Evolutionary conservation across 768 basidiomycete genomes (phyloP).

Genomic region (Agaricus bisporus): DNA sequence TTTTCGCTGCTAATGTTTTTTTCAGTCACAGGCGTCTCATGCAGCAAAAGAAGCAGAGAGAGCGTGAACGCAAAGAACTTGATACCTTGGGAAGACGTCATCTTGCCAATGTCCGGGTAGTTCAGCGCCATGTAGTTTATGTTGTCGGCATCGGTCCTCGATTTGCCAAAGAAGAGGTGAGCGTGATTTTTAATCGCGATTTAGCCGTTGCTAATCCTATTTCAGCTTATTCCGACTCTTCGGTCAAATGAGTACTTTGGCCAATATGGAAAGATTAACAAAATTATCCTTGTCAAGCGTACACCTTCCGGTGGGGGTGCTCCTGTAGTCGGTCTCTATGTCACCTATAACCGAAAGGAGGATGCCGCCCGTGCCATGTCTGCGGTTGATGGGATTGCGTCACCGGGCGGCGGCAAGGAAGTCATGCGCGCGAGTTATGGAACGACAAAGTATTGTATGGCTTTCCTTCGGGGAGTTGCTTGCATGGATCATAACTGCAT

Average conservation of each 20-base stretch:
- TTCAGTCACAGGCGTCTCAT: constrained; percentile 88
- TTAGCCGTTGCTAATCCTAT: constrained; percentile 6
- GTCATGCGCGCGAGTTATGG: constrained; percentile 92
- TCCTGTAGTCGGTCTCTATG: constrained; percentile 88
- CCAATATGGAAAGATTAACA: constrained; percentile 96
- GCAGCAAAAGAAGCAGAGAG: constrained; percentile 91
- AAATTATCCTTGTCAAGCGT: constrained; percentile 90
- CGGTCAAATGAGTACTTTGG: constrained; percentile 97
- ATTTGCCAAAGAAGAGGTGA: constrained; percentile 94
- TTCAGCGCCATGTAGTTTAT: constrained; percentile 93
- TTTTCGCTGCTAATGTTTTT: constrained; percentile 11
- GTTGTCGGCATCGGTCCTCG: constrained; percentile 92
- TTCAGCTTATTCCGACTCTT: constrained; percentile 81
- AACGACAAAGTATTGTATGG: constrained; percentile 97
- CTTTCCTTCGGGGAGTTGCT: constrained; percentile 77
- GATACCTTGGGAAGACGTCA: constrained; percentile 80
- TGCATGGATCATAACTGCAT: constrained; percentile 90
- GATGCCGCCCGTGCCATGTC: constrained; percentile 92
- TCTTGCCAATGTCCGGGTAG: constrained; percentile 90
- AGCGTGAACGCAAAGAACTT: constrained; percentile 93
- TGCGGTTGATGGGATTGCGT: constrained; percentile 87
- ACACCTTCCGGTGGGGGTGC: constrained; percentile 65
- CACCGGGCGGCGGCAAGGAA: constrained; percentile 85
- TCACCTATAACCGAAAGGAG: constrained; percentile 91
- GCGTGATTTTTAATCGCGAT: constrained; percentile 18